phyloP scores from a whole-genome alignment of 495 filamentous ascomycete species.

The Apodospora peruviana region DNA sequence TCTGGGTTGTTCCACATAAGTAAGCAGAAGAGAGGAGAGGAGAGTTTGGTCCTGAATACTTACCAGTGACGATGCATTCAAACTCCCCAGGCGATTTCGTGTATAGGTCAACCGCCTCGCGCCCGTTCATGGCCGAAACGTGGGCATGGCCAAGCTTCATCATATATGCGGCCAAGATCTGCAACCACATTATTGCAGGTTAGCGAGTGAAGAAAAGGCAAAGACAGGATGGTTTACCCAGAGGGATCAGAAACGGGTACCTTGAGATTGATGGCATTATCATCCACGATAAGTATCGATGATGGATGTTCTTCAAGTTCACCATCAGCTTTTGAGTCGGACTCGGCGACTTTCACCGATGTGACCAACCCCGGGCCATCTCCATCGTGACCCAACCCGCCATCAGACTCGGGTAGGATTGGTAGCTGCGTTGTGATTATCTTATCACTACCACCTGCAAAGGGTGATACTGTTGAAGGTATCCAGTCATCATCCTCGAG shows the following conservation, averaged over 20 bases:
- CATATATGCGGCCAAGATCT: constrained; percentile 48
- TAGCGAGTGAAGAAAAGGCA: background rate
- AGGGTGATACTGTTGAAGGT: no score
- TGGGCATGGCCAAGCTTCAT: constrained; percentile 46
- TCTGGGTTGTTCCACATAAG: constrained; percentile 28
- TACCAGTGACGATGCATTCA: constrained; percentile 36
- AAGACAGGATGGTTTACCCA: no score
- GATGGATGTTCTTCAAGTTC: background rate
- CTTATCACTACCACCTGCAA: no score
- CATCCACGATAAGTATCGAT: constrained; percentile 37
- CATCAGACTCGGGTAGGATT: no score
- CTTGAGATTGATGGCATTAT: constrained; percentile 40
- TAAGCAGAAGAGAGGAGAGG: background rate
- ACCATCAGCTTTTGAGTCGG: background rate
- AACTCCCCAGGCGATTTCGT: constrained; percentile 23
- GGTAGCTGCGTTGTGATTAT: no score
- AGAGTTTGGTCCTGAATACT: background rate
- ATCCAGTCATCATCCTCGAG: no score
- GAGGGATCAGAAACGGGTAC: constrained; percentile 2
- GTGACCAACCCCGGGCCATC: no score
- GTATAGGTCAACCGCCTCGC: constrained; percentile 52
- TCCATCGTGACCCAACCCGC: no score
- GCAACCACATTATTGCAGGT: background rate
- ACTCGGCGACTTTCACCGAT: background rate
- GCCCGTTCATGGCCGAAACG: constrained; percentile 52